A percentile compares a stretch with the other conserved stretches of the same genome.
phyloP scores from a whole-genome alignment of 1,284 basidiomycete species.

The Lignosus rhinocerotis region DNA sequence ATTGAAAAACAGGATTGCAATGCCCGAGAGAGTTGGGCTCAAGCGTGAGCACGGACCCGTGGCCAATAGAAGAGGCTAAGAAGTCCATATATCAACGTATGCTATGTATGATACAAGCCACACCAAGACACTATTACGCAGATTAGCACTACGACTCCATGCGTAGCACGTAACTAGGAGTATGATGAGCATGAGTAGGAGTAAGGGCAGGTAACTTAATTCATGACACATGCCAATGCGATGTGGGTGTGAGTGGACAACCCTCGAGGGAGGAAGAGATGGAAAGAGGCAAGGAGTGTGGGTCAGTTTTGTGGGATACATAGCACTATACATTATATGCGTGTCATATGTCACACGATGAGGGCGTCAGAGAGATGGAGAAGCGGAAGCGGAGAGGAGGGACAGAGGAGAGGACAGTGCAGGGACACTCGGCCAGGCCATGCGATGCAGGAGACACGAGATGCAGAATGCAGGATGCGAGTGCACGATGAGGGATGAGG shows the following conservation, averaged over 20 bases:
- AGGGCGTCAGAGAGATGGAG: not conserved
- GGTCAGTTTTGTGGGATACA: not conserved
- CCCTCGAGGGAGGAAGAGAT: too few relatives aligned
- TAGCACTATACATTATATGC: slow-evolving; percentile 4
- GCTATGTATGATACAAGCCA: slow-evolving; percentile 1
- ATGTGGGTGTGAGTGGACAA: too few relatives aligned
- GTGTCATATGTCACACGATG: not conserved
- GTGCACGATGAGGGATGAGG: not conserved
- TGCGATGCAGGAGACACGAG: not conserved
- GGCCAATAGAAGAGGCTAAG: too few relatives aligned
- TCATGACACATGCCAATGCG: too few relatives aligned
- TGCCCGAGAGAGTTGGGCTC: too few relatives aligned
- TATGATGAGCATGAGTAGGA: too few relatives aligned
- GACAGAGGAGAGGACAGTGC: too few relatives aligned
- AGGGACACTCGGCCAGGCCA: not conserved
- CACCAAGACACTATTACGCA: not conserved
- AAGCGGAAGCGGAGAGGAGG: too few relatives aligned
- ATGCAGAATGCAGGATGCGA: not conserved
- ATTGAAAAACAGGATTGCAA: too few relatives aligned
- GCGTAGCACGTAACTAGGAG: too few relatives aligned
- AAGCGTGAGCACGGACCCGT: too few relatives aligned
- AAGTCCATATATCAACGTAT: too few relatives aligned
- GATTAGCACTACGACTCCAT: slow-evolving; percentile 2
- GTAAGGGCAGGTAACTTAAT: not conserved
- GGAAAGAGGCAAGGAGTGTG: not conserved